Evolutionary conservation across 2,329 filamentous ascomycete genomes (phyloP), one percentile per base, ranked within the genome.

Genomic region (Nigrograna mackinnonii): DNA sequence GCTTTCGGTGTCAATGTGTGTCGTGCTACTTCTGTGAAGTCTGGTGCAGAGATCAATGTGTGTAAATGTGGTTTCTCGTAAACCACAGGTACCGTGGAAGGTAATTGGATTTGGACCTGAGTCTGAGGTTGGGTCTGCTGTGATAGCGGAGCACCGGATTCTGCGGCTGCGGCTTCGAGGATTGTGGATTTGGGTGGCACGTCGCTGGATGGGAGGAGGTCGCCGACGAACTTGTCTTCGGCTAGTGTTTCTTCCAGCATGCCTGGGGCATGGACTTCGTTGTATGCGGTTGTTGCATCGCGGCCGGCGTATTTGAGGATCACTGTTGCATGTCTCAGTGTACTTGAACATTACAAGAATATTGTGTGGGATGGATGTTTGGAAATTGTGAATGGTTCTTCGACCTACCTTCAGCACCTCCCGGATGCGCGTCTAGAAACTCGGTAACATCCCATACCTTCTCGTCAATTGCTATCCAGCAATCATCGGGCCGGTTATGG

Each of bases 401-500:
- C n/a, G n/a, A n/a, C 11, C 9, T 26, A 42, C 41, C 40, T 19
- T 39, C 44, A 28, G 77, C 62, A 20, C 80, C 80, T n/a, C 80
- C 79, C 11, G 80, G 79, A 60, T 83, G 80, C 34, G 79, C 68
- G 13, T 75, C 73, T 4, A 79, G 71, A 56, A 87, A 86, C 7
- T 78, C 72, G 6, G 79, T 82, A 24, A 87, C 64, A 58, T 87
- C 80, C 68, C 82, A 86, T 9, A 87, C 79, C 52, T 79, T 76
- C 31, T 76, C 75, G 58, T 85, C 77, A 11, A 87, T 75, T 3
- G 84, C 81, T 35, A 86, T 77, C 84, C 84, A 87, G 49, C 64
- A 69, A 22, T 43, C 39, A 4, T 41, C 30, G 4, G 37, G 30
- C 6, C 18, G 31, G 13, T 44, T 44, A 36, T 50, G 47, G 13